These are phyloP conservation scores for Saksenaea oblongispora DNA, from an alignment of 371 early-diverging fungal species.

Conservation along the genomic window DNA sequence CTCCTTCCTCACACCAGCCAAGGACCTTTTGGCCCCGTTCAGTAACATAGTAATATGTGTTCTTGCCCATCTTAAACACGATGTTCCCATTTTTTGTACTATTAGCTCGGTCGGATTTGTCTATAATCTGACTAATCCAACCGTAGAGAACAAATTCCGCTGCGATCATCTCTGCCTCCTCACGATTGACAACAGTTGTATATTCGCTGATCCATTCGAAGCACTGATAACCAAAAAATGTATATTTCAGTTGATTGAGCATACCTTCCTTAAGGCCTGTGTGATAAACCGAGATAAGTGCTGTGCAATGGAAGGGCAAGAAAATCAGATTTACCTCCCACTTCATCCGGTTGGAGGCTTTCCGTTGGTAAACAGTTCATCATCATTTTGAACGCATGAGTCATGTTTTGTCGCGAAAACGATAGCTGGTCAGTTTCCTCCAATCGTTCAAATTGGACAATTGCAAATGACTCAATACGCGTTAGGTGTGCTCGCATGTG, in stretches of 20 bases:
- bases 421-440: conserved; percentile 36
- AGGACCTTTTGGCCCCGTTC: conserved; percentile 49
- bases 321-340: conserved; percentile 37
- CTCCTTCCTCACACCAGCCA: conserved; percentile 45
- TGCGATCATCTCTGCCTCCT: conserved; percentile 60
- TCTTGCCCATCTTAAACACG: conserved; percentile 43
- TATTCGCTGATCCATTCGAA: conserved; percentile 67
- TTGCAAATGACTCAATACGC: conserved; percentile 28
- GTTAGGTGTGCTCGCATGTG: conserved; percentile 29
- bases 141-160: conserved; percentile 56
- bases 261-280: conserved; percentile 24
- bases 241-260: conserved; percentile 22
- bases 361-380: conserved; percentile 48
- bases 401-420: conserved; percentile 50
- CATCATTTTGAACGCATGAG: conserved; percentile 58
- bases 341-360: conserved; percentile 35
- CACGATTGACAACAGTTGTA: conserved; percentile 57
- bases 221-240: conserved; percentile 44
- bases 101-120: conserved; percentile 38
- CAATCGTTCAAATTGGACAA: conserved; percentile 40
- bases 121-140: conserved; percentile 56
- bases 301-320: neutral
- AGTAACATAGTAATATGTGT: conserved; percentile 60
- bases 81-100: conserved; percentile 19
- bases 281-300: conserved; percentile 8